These are phyloP conservation scores for Aspergillus sclerotioniger DNA, from an alignment of 495 filamentous ascomycete species.

Conservation along the genomic window DNA sequence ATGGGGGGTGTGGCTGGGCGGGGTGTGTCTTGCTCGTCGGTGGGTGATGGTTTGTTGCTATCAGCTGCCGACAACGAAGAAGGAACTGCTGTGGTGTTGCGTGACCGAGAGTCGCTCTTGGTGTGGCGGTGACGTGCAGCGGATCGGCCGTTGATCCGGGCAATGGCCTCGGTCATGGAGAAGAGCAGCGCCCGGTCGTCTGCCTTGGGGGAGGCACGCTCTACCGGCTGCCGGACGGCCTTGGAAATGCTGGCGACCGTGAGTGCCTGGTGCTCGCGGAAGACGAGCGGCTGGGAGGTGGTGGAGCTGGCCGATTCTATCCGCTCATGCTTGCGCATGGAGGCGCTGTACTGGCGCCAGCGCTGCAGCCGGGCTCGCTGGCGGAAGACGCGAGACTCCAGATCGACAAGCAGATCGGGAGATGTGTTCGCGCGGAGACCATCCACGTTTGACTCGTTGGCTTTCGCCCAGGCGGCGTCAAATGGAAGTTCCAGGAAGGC, in stretches of 20 bases:
- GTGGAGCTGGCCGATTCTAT: slow-evolving; percentile 11
- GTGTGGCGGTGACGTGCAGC: slow-evolving; percentile 5
- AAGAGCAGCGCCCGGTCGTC: slow-evolving; percentile 50
- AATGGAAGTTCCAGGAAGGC: slow-evolving; percentile 63
- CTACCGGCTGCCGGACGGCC: slow-evolving; percentile 38
- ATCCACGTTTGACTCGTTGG: slow-evolving; percentile 51
- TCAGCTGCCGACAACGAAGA: background rate
- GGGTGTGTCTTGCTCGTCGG: slow-evolving; percentile 15
- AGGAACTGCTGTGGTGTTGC: background rate
- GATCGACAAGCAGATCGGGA: slow-evolving; percentile 51
- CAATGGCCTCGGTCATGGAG: slow-evolving; percentile 55
- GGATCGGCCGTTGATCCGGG: slow-evolving; percentile 49
- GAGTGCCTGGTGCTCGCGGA: slow-evolving; percentile 40
- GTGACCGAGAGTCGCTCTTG: background rate
- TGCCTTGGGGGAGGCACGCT: slow-evolving; percentile 40
- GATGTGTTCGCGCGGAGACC: slow-evolving; percentile 43
- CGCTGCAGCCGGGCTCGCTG: slow-evolving; percentile 63
- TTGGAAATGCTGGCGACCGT: slow-evolving; percentile 44
- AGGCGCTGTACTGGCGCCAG: slow-evolving; percentile 69
- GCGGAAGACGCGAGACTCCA: slow-evolving; percentile 57
- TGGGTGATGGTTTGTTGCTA: background rate
- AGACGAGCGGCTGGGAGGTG: slow-evolving; percentile 19
- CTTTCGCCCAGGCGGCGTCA: slow-evolving; percentile 62
- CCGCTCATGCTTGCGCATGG: slow-evolving; percentile 20
- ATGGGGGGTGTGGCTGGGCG: slow-evolving; percentile 12